Base-by-base conservation (phyloP, 73 alveolate species). In the Symbiodinium pilosum region DNA sequence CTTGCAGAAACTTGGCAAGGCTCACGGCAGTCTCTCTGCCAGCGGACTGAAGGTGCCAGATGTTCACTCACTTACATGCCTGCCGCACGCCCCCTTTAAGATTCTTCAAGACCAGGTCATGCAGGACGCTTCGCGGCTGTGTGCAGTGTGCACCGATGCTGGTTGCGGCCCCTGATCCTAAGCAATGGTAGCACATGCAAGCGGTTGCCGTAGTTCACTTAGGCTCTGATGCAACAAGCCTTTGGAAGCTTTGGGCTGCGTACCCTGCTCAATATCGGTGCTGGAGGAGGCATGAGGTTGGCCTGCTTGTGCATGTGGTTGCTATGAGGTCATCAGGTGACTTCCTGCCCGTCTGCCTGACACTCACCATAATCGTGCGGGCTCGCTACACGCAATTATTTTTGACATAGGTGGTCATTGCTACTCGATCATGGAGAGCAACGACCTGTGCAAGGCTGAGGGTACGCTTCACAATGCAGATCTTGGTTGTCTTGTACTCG, bases 371-470 rank as follows among this genome's bases (percentile, higher is more conserved):
- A 16, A 56, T 6, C 52, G 59, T 47, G 59, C 59, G 6, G 14
- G 59, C 59, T 9, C 38, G 83, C 21, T 16, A 34, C 38, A 64
- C 83, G 14, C 59, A 47, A 47, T 47, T 14, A 47, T n/a, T n/a
- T n/a, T n/a, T n/a, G n/a, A n/a, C n/a, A n/a, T 34, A 87, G 94
- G 84, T 68, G 94, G 41, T 28, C 94, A 87, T 44, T 87, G 94
- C 84, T 87, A 87, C 84, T 7, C 20, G n/a, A 87, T 87, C 83
- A 87, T 87, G 94, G 94, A 87, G 43, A 87, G 54, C 94, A 87
- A 87, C 39, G 68, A 41, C 14, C 28, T 87, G 41, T 87, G 94
- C 59, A 87, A 87, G 94, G 94, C 93, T n/a, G n/a, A 40, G 30
- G 71, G 30, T 43, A 43, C 51, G 43, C 21, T 8, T 34, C 38